Evolutionary conservation across 352 stramenopile genomes (phyloP).

Genomic region (Phytopythium ostracodes): DNA sequence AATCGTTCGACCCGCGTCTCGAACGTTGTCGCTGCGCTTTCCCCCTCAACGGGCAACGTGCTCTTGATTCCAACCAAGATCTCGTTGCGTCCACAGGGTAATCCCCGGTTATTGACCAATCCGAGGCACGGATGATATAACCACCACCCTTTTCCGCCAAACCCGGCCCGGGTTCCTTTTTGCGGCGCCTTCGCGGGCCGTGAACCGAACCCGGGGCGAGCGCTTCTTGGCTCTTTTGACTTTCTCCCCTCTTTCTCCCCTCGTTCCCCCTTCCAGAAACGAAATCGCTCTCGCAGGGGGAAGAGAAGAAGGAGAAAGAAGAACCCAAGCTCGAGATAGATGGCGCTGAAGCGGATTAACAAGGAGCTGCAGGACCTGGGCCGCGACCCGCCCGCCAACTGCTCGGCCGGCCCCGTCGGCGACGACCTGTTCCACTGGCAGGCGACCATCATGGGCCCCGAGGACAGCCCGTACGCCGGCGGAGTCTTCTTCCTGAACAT

Average conservation of each 20-base stretch:
- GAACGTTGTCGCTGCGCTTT: not conserved
- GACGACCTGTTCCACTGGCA: conserved; percentile 99
- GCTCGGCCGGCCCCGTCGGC: conserved; percentile 95
- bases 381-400: conserved; percentile 97
- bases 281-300: conserved; percentile 28
- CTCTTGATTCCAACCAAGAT: not conserved
- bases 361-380: conserved; percentile 95
- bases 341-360: conserved; percentile 95
- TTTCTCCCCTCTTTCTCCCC: conserved; percentile 20
- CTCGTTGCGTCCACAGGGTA: not conserved
- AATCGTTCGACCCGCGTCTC: conserved; percentile 5
- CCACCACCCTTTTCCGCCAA: not conserved
- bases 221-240: not conserved
- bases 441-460: conserved; percentile 97
- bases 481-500: conserved; percentile 99
- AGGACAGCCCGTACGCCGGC: conserved; percentile 97
- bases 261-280: conserved; percentile 19
- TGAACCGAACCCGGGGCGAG: not conserved
- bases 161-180: not conserved
- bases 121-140: not conserved
- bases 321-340: conserved; percentile 32
- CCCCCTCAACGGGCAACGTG: not conserved
- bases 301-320: conserved; percentile 13
- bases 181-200: not conserved
- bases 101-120: not conserved